phyloP scores from a whole-genome alignment of 768 basidiomycete species.

The Amanita subjunquillea region DNA sequence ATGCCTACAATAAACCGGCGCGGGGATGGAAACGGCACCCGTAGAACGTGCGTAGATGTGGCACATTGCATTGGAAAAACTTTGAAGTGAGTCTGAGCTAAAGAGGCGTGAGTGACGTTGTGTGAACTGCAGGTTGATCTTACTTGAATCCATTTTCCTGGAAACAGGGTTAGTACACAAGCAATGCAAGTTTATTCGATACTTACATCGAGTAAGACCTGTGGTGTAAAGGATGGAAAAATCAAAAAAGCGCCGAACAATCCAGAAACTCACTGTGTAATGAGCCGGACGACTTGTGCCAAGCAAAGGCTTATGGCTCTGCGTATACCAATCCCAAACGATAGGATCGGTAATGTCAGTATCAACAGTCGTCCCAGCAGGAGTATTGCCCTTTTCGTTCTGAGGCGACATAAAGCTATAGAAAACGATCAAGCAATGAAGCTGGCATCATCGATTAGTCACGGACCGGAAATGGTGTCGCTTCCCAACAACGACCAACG shows the following conservation, averaged over 20 bases:
- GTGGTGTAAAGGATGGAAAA: not conserved
- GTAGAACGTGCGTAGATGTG: constrained; percentile 77
- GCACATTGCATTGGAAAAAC: constrained; percentile 60
- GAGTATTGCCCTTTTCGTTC: constrained; percentile 63
- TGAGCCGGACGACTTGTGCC: constrained; percentile 54
- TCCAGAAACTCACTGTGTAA: constrained; percentile 28
- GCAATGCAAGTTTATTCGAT: not conserved
- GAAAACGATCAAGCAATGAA: not conserved
- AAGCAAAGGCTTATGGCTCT: constrained; percentile 65
- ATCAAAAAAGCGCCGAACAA: not conserved
- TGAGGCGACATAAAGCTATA: constrained; percentile 18
- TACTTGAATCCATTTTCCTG: constrained; percentile 53
- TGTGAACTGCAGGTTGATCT: constrained; percentile 7
- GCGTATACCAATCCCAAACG: constrained; percentile 71
- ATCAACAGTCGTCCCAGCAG: constrained; percentile 76
- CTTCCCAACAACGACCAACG: constrained; percentile 76
- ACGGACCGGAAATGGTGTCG: constrained; percentile 49
- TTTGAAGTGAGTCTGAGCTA: constrained; percentile 61
- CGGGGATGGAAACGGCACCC: constrained; percentile 77
- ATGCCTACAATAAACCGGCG: constrained; percentile 70
- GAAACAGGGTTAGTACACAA: not conserved
- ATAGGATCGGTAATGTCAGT: constrained; percentile 57
- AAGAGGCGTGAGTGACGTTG: not conserved
- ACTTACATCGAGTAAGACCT: constrained; percentile 35
- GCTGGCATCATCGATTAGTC: not conserved